Evolutionary conservation across 1,284 basidiomycete species (phyloP).

Genomic region (Polyporus tsugae): DNA sequence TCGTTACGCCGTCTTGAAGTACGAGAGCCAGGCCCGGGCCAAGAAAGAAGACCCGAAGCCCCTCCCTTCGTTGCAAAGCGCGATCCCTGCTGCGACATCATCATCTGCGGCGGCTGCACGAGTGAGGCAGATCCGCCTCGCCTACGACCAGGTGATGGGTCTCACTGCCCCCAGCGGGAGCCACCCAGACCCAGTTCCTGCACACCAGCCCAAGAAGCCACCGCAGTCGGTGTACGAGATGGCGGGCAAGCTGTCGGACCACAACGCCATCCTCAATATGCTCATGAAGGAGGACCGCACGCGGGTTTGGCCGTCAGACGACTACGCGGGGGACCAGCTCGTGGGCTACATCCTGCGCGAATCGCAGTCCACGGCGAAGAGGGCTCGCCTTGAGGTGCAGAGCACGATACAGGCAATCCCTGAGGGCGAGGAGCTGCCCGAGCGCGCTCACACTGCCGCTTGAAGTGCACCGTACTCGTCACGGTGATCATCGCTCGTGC

Average conservation of each 20-base stretch:
- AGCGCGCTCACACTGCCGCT: not conserved
- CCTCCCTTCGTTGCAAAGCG: not conserved
- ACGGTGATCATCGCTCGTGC: no score
- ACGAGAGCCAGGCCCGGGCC: not conserved
- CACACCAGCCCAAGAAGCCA: not conserved
- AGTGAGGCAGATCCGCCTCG: not conserved
- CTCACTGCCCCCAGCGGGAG: not conserved
- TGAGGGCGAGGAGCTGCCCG: not conserved
- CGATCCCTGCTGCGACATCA: not conserved
- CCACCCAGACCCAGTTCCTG: not conserved
- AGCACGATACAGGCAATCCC: not conserved
- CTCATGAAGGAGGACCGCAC: not conserved
- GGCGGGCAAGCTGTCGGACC: not conserved
- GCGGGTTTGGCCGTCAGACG: not conserved
- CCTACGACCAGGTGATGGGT: not conserved
- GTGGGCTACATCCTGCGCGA: not conserved
- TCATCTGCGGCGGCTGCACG: not conserved
- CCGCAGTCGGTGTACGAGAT: not conserved
- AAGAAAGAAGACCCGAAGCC: not conserved
- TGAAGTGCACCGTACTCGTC: not conserved
- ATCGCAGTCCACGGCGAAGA: not conserved
- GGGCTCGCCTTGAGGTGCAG: not conserved
- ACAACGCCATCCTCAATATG: not conserved
- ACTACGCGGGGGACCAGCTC: slow-evolving; percentile 1
- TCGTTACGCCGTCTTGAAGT: slow-evolving; percentile 4